Conservation (phyloP, 2,329 filamentous ascomycete species). For the Gyromitra esculenta region DNA sequence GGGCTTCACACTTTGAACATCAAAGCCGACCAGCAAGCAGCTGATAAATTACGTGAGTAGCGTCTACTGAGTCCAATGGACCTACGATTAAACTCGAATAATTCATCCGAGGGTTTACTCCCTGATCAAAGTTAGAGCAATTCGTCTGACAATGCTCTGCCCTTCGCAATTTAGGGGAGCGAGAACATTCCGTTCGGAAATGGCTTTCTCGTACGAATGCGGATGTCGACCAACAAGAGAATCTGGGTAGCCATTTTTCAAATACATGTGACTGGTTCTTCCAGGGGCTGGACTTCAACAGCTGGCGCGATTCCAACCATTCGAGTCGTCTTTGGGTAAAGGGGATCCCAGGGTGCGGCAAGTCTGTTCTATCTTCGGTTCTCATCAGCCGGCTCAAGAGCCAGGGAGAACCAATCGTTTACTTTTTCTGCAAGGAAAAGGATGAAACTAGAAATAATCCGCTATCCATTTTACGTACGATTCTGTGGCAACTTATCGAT, state of each 20-base stretch:
- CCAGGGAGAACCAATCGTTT: background rate
- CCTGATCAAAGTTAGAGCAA: background rate
- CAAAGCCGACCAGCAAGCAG: background rate
- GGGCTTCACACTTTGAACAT: background rate
- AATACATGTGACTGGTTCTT: conserved; percentile 29
- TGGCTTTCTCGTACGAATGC: conserved; percentile 29
- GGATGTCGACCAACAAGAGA: conserved; percentile 1
- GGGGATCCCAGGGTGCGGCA: conserved; percentile 36
- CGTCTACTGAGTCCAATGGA: no score
- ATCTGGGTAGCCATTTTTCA: conserved; percentile 3
- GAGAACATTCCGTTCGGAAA: background rate
- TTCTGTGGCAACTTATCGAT: conserved; percentile 18
- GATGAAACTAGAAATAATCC: conserved; percentile 28
- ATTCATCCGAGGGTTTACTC: background rate
- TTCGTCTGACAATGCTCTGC: background rate
- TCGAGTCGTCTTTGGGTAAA: conserved; percentile 7
- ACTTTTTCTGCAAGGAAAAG: conserved; percentile 40
- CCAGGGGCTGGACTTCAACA: background rate
- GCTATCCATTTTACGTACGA: conserved; percentile 18
- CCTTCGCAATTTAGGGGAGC: background rate
- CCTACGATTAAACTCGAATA: background rate
- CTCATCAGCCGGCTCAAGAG: background rate
- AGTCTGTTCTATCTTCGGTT: conserved; percentile 22
- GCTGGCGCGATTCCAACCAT: background rate
- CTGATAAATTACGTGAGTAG: background rate